phyloP scores from a whole-genome alignment of 2,329 filamentous ascomycete species.

The Pseudocercospora musae region DNA sequence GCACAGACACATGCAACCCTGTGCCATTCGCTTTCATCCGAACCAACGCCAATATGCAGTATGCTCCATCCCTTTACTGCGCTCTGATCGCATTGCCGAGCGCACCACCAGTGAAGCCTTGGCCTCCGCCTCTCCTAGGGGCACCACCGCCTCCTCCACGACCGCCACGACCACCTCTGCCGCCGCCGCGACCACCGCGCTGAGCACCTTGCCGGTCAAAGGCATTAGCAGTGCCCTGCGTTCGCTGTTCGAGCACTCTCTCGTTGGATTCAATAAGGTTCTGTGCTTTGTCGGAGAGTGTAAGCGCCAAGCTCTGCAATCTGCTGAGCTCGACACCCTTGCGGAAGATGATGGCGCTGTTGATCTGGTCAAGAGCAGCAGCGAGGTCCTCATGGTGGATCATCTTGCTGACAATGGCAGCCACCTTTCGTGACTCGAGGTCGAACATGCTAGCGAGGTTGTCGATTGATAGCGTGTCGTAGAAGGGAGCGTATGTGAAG shows the following conservation, averaged over 20 bases:
- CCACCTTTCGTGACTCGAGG: constrained; percentile 82
- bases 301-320: constrained; percentile 90
- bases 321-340: constrained; percentile 98
- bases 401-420: constrained; percentile 98
- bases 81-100: constrained; percentile 58
- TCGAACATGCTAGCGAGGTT: constrained; percentile 95
- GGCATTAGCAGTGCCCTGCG: constrained; percentile 89
- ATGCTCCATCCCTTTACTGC: constrained; percentile 34
- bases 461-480: constrained; percentile 86
- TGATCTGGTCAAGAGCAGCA: constrained; percentile 95
- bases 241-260: constrained; percentile 93
- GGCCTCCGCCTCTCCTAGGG: constrained; percentile 71
- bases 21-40: constrained; percentile 6
- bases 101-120: constrained; percentile 78
- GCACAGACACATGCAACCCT: constrained; percentile 6
- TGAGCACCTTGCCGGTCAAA: constrained; percentile 89
- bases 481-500: constrained; percentile 98
- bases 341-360: constrained; percentile 95
- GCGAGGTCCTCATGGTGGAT: constrained; percentile 98
- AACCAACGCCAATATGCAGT: constrained; percentile 13
- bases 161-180: constrained; percentile 57
- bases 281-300: constrained; percentile 93
- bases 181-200: constrained; percentile 65
- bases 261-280: constrained; percentile 96
- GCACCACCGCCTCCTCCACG: constrained; percentile 53